phyloP scores from a whole-genome alignment of 2,329 filamentous ascomycete species.

The Madurella fahalii region DNA sequence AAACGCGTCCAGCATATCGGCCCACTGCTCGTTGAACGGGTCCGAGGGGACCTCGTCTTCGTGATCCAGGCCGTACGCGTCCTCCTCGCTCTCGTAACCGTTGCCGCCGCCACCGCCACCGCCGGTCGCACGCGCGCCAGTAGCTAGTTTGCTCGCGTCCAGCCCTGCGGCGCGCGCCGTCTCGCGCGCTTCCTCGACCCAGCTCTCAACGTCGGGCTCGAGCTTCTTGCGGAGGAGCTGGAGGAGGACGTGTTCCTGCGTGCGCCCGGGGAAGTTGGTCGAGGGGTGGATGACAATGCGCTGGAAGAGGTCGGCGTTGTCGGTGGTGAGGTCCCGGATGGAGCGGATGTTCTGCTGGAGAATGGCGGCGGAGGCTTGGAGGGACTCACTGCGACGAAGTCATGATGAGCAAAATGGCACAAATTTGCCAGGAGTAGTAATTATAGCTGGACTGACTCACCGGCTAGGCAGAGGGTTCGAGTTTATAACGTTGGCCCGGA shows the following conservation, averaged over 20 bases:
- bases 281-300: constrained; percentile 71
- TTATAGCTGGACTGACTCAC: constrained; percentile 40
- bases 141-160: constrained; percentile 27
- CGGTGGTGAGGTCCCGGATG: constrained; percentile 60
- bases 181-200: constrained; percentile 61
- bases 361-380: constrained; percentile 68
- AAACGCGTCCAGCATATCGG: constrained; percentile 31
- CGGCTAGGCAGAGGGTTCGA: constrained; percentile 64
- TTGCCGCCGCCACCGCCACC: background rate
- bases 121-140: constrained; percentile 21
- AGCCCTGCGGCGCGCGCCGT: constrained; percentile 36
- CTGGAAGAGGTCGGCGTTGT: constrained; percentile 63
- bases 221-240: constrained; percentile 78
- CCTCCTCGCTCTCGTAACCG: constrained; percentile 36
- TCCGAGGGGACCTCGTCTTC: constrained; percentile 35
- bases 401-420: background rate
- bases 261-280: constrained; percentile 68
- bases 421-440: background rate
- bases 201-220: constrained; percentile 71
- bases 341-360: constrained; percentile 66
- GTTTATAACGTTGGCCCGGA: constrained; percentile 57
- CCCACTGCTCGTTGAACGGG: constrained; percentile 37
- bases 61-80: constrained; percentile 38
- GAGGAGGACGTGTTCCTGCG: constrained; percentile 61
- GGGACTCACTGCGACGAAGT: constrained; percentile 62